Percentiles rank a stretch among this genome's conserved stretches.
phyloP scores from a whole-genome alignment of 768 basidiomycete species.

The Leccinum rimulosum region DNA sequence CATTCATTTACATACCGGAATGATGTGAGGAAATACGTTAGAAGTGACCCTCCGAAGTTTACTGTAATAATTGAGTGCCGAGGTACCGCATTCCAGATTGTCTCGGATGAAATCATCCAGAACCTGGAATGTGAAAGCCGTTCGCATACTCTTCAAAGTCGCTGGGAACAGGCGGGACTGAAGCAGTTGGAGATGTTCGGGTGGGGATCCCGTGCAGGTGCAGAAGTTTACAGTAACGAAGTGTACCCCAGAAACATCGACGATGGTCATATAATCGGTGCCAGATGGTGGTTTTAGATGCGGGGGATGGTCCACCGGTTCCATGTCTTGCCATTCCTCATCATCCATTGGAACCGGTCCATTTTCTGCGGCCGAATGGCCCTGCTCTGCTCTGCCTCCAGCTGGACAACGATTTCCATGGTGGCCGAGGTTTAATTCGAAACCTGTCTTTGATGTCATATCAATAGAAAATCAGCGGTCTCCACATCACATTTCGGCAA shows the following conservation, averaged over 20 bases:
- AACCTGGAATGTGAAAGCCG: not conserved
- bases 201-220: not conserved
- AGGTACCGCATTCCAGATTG: constrained; percentile 20
- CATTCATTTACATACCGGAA: not conserved
- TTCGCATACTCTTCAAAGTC: not conserved
- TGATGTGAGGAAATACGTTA: not conserved
- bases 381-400: not conserved
- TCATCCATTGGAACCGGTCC: not conserved
- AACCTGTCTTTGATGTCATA: not conserved
- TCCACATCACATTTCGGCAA: too few relatives aligned
- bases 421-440: not conserved
- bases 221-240: not conserved
- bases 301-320: not conserved
- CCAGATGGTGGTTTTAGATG: not conserved
- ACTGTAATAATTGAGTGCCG: constrained; percentile 1
- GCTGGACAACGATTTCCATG: not conserved
- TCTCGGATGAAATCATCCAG: not conserved
- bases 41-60: constrained; percentile 1
- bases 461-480: too few relatives aligned
- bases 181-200: not conserved
- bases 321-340: not conserved
- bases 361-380: not conserved
- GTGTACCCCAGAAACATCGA: not conserved
- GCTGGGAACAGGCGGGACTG: not conserved
- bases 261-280: not conserved